A percentile compares a stretch with the other conserved stretches of the same genome.
phyloP scores from a whole-genome alignment of 345 rosid species.

The Draba incana region DNA sequence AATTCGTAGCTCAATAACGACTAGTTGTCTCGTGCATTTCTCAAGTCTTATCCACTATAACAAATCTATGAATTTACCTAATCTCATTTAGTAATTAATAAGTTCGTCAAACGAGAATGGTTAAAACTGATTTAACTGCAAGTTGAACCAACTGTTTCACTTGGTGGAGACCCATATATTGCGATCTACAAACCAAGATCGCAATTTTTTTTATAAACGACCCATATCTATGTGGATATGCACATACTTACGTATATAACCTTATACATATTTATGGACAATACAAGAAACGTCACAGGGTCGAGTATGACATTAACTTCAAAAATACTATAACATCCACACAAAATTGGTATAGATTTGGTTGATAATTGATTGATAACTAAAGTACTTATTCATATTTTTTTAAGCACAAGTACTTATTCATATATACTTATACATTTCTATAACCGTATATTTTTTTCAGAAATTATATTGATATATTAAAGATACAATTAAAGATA shows the following conservation, averaged over 20 bases:
- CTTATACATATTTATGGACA: slow-evolving; percentile 12
- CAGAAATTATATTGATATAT: no score
- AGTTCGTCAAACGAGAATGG: slow-evolving; percentile 14
- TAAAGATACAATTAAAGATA: no score
- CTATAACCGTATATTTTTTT: no score
- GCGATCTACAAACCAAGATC: neutral
- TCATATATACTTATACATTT: neutral
- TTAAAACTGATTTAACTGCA: slow-evolving; percentile 23
- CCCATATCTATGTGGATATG: slow-evolving; percentile 25
- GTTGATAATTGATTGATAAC: slow-evolving; percentile 1
- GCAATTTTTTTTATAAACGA: neutral
- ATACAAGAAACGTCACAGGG: slow-evolving; percentile 24
- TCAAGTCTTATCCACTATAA: no score
- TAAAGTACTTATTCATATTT: slow-evolving; percentile 9
- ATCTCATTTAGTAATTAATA: neutral
- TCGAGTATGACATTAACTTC: slow-evolving; percentile 5
- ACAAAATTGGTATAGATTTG: slow-evolving; percentile 1
- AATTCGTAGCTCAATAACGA: no score
- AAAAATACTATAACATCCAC: slow-evolving; percentile 18
- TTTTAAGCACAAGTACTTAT: no score
- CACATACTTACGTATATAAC: slow-evolving; percentile 10
- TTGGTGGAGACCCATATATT: slow-evolving; percentile 32
- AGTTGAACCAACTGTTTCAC: slow-evolving; percentile 25
- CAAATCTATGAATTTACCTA: neutral
- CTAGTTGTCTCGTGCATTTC: no score